Evolutionary conservation across 371 early-diverging fungal species (phyloP).

Genomic region (Dinochytrium kinnereticum): DNA sequence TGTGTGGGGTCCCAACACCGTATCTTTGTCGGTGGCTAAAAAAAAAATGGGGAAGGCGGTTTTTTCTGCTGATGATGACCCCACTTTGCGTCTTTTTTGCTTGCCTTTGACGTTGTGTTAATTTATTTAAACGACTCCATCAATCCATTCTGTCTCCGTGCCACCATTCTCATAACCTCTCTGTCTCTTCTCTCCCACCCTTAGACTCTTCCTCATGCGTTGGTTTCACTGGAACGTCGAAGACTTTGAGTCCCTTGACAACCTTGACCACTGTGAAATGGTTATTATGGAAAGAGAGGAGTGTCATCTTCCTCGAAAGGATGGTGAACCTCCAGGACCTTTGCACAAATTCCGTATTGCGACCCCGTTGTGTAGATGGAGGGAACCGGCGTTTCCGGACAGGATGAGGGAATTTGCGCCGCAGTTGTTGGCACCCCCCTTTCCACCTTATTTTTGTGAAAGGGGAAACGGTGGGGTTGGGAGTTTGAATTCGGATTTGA

Average conservation of each 20-base stretch:
- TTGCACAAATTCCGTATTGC: not conserved
- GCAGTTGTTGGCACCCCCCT: not conserved
- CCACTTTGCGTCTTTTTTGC: not conserved
- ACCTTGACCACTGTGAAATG: slow-evolving; percentile 35
- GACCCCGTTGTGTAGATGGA: slow-evolving; percentile 10
- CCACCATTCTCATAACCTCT: not conserved
- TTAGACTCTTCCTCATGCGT: slow-evolving; percentile 33
- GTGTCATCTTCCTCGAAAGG: not conserved
- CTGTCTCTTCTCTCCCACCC: not conserved
- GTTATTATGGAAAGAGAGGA: slow-evolving; percentile 30
- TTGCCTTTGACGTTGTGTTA: too few relatives aligned
- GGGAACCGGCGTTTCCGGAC: not conserved
- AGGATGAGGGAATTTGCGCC: not conserved
- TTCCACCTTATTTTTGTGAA: not conserved
- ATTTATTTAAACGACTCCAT: not conserved
- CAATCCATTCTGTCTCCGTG: too few relatives aligned
- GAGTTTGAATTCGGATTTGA: too few relatives aligned
- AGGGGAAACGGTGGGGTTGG: too few relatives aligned
- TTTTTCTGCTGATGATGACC: too few relatives aligned
- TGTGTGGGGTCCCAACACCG: too few relatives aligned
- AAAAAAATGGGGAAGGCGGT: too few relatives aligned
- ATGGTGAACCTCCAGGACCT: not conserved
- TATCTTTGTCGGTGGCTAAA: too few relatives aligned
- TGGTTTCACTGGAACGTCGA: slow-evolving; percentile 38
- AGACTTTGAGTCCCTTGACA: slow-evolving; percentile 36